Conservation (phyloP, 176 grass and related monocot species). For the Carex pumila region DNA sequence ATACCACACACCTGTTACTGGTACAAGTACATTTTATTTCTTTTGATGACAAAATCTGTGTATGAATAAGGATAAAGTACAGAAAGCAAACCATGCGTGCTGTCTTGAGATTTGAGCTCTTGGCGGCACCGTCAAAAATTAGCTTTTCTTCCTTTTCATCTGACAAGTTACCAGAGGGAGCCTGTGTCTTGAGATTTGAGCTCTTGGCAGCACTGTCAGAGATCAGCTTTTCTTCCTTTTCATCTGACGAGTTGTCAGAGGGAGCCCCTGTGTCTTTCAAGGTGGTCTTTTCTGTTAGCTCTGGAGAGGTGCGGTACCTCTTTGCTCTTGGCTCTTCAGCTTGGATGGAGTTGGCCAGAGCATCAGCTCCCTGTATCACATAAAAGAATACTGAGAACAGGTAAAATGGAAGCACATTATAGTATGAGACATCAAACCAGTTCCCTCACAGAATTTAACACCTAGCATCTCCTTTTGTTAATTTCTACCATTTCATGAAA, state of each 20-base stretch:
- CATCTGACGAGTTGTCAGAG: neutral
- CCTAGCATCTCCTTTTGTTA: neutral
- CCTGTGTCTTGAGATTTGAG: neutral
- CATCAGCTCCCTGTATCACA: conserved; percentile 21
- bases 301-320: conserved; percentile 26
- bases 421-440: neutral
- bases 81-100: conserved; percentile 26
- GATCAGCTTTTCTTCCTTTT: conserved; percentile 5
- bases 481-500: neutral
- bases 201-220: conserved; percentile 12
- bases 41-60: neutral
- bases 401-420: neutral
- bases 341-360: conserved; percentile 30
- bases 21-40: neutral
- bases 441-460: neutral
- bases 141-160: conserved; percentile 2
- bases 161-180: neutral
- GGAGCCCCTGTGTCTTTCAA: neutral
- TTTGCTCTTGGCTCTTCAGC: conserved; percentile 34
- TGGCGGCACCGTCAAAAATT: neutral
- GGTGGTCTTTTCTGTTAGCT: neutral
- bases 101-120: conserved; percentile 28
- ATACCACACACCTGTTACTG: neutral
- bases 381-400: neutral
- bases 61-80: neutral